Conservation (phyloP, 176 grass and related monocot species). For the Oryza australiensis region DNA sequence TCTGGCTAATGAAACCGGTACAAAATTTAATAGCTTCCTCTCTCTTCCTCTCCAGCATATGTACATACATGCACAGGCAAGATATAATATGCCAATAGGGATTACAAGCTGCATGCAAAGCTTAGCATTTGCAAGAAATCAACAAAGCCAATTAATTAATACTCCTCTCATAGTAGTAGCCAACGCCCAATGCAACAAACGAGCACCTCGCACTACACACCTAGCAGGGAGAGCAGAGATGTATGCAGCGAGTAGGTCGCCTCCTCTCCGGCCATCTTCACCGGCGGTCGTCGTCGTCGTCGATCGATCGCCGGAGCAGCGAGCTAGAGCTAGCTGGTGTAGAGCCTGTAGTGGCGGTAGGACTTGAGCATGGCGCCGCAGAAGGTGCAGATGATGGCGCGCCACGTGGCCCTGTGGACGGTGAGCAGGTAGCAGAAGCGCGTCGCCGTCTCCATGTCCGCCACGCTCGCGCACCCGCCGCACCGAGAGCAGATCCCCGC, state of each 20-base stretch:
- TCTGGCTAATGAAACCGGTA: neutral
- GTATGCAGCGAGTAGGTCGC: no score
- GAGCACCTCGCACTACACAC: neutral
- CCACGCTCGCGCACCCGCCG: slow-evolving; percentile 89
- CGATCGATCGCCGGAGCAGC: no score
- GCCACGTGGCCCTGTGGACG: slow-evolving; percentile 77
- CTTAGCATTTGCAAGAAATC: neutral
- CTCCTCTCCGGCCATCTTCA: no score
- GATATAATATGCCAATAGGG: neutral
- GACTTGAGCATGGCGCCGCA: slow-evolving; percentile 99
- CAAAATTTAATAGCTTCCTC: neutral
- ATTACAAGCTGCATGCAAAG: neutral
- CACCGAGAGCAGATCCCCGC: slow-evolving; percentile 99
- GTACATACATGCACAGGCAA: slow-evolving; percentile 21
- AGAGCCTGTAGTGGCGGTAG: slow-evolving; percentile 70
- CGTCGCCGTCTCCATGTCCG: slow-evolving; percentile 96
- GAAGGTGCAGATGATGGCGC: slow-evolving; percentile 98
- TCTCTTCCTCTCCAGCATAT: neutral
- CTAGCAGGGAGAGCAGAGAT: no score
- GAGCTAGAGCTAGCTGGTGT: neutral
- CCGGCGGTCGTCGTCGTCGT: neutral
- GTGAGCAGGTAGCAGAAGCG: slow-evolving; percentile 88
- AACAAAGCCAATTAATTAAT: neutral
- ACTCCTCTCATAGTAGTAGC: neutral
- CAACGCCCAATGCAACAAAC: neutral